These are phyloP conservation scores for Arabidopsis suecica DNA, from an alignment of 345 rosid genomes.

Conservation along the genomic window DNA sequence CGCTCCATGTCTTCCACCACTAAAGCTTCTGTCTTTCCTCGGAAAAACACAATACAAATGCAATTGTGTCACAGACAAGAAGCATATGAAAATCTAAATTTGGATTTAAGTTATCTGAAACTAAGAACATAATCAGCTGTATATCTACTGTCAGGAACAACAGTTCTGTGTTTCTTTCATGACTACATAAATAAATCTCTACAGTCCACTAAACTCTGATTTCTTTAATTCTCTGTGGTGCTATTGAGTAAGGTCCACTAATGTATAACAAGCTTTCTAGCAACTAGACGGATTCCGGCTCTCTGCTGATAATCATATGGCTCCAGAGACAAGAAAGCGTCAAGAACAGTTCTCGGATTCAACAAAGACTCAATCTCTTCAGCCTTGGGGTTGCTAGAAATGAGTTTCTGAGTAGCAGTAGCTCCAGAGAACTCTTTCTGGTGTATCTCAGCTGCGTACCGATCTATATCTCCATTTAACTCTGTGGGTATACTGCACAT, in stretches of 20 bases:
- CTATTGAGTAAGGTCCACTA: neutral
- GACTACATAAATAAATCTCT: neutral
- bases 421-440: conserved; percentile 64
- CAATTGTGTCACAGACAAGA: conserved; percentile 11
- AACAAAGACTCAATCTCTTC: conserved; percentile 58
- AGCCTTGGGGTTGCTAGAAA: conserved; percentile 53
- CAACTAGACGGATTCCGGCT: conserved; percentile 80
- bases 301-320: conserved; percentile 73
- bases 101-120: conserved; percentile 9
- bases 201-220: neutral
- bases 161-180: conserved; percentile 5
- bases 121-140: neutral
- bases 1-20: conserved; percentile 18
- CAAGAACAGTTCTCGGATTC: conserved; percentile 57
- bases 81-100: conserved; percentile 13
- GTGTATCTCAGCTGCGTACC: conserved; percentile 63
- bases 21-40: conserved; percentile 7
- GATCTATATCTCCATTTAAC: conserved; percentile 51
- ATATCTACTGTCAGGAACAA: conserved; percentile 21
- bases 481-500: conserved; percentile 64
- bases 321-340: conserved; percentile 67
- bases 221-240: conserved; percentile 11
- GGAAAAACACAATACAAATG: neutral
- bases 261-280: conserved; percentile 56
- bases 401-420: conserved; percentile 53